Evolutionary conservation across 202 grass and related monocot genomes (phyloP), one percentile per base, ranked within the genome.

Genomic region (Carex sylvatica): DNA sequence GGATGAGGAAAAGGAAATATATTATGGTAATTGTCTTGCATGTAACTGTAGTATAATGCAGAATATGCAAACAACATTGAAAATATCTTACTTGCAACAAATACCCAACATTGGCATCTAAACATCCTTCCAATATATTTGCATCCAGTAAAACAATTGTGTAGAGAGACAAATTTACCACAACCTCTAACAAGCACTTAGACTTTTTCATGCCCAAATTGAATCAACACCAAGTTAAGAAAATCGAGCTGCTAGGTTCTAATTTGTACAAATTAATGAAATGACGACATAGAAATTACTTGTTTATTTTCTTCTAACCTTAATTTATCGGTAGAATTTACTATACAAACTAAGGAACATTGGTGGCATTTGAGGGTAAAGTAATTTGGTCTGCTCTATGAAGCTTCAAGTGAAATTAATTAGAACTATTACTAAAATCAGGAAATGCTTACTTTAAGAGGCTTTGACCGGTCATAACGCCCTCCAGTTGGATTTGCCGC

Each of bases 401-500:
- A 49, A 31, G 36, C n/a, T 9, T 22, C 33, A 51, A 84, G 9
- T 33, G 70, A 63, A 71, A 38, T 51, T 24, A 15, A 72, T 26
- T 26, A 47, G 5, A 70, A 49, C 38, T 28, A 83, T 33, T 55
- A 9, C 22, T 40, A 54, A 20, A 65, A 65, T 19, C 15, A 67
- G 12, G 18, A 16, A 15, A 40, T 65, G 6, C 70, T 78, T 90
- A 93, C 92, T 86, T 95, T 99, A 56, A 99, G 96, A 64, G 96
- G 96, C 80, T 99, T 99, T 68, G 96, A 89, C 68, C 90, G 89
- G 74, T 99, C 93, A 85, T 99, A 99, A 58, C 93, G 87, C 8
- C 96, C 96, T 83, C 96, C 93, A 56, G 89, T 91, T 9, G 93
- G 96, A 93, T 99, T 99, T 86, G 92, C 96, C 71, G 96, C 96